Evolutionary conservation across 2,329 filamentous ascomycete species (phyloP), one percentile per base, ranked within the genome.

Genomic region (Beauveria bassiana): DNA sequence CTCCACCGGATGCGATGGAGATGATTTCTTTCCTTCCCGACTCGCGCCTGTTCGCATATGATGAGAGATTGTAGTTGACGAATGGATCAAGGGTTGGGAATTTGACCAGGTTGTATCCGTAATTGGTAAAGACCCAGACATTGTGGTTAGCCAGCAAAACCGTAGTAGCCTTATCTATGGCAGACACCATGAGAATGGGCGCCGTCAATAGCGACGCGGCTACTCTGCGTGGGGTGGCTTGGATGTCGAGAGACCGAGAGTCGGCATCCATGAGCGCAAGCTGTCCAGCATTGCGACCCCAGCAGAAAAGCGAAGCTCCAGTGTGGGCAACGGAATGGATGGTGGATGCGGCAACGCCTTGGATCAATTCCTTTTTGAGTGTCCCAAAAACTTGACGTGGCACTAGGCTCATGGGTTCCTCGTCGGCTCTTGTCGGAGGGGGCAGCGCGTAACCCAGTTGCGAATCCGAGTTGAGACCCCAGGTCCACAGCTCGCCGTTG

Each of bases 211-310:
- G 80, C 0, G 92, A 95, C 0, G 91, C 91, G 0, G 91, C 93
- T 49, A 99, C 93, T 70, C 89, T 93, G 52, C 95, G 85, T 26
- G 95, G 95, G 0, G 85, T 86, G 22, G 83, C 77, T 70, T 98
- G 95, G n/a, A 88, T 78, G 67, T 95, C 90, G 5, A 98, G 81
- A 0, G 92, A 97, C 51, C 93, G 86, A 28, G 95, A 96, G 74
- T 98, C 93, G 0, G 95, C 93, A 72, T 97, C 95, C 77, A 97
- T 92, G 59, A 99, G 81, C 5, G 92, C 95, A 52, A 99, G 82
- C 72, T 99, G 95, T 1, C 95, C 95, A 67, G 92, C 86, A 68
- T 98, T 99, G 69, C 95, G 96, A 24, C 95, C 95, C 81, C 96
- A 99, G 2, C 91, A 96, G 71, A 90, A 99, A 1, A 99, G 77